Percentiles rank a stretch among this genome's conserved stretches.
Conservation (phyloP, 1,284 basidiomycete species). For the Pseudozyma pruni region DNA sequence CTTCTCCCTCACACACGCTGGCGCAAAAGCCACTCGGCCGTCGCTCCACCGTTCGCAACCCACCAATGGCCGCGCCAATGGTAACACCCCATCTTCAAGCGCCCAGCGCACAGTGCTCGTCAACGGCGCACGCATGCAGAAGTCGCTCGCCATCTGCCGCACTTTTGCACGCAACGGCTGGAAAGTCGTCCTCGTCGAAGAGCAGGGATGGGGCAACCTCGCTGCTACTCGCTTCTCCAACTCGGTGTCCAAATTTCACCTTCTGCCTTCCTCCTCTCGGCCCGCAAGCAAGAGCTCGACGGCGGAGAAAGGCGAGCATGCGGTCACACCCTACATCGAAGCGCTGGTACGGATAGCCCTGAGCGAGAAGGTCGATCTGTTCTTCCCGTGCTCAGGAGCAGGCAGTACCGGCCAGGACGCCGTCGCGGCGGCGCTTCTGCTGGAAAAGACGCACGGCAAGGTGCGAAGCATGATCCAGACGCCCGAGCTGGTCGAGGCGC, state of each 20-base stretch:
- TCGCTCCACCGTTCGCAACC: no score
- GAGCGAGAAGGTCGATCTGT: constrained; percentile 65
- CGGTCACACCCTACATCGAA: constrained; percentile 58
- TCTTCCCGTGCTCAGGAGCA: constrained; percentile 69
- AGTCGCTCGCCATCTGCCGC: constrained; percentile 69
- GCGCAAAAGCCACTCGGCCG: no score
- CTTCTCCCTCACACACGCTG: constrained; percentile 36
- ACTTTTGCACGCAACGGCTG: constrained; percentile 69
- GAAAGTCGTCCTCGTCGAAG: constrained; percentile 69
- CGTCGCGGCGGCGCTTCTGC: constrained; percentile 66
- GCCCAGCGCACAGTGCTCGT: constrained; percentile 66
- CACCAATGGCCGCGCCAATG: constrained; percentile 7
- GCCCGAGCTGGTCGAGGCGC: constrained; percentile 67
- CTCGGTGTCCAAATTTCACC: constrained; percentile 55
- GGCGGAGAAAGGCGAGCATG: constrained; percentile 7
- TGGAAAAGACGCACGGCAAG: constrained; percentile 42
- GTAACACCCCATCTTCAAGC: neutral
- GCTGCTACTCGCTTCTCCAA: constrained; percentile 69
- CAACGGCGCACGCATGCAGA: constrained; percentile 70
- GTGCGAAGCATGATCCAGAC: constrained; percentile 68
- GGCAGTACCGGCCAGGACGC: constrained; percentile 69
- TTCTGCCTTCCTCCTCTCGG: constrained; percentile 38
- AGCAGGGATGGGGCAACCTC: constrained; percentile 68
- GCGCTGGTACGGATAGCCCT: constrained; percentile 64
- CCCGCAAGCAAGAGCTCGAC: constrained; percentile 1